Evolutionary conservation across 2,329 filamentous ascomycete species (phyloP), one percentile per base, ranked within the genome.

Genomic region (Fusarium albidum): DNA sequence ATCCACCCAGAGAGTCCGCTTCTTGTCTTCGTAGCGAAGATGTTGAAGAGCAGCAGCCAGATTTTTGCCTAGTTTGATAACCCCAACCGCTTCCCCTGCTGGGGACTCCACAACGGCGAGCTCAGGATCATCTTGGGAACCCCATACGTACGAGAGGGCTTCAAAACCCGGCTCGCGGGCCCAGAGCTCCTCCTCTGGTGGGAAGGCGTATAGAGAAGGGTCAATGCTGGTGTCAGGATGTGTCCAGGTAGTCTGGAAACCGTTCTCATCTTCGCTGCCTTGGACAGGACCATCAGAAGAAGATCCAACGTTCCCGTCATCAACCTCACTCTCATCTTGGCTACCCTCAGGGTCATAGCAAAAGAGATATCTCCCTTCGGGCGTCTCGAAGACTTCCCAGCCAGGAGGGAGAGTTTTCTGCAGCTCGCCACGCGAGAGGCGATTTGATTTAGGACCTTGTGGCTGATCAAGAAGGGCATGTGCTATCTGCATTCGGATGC

Each of bases 1-100:
- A 18, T 60, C 57, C 14, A 60, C 32, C 58, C 55, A 61, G 3
- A 55, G 25, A 9, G 25, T 14, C 5, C 46, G 39, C 8, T 35
- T 7, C 9, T 32, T 40, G 33, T 50, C 41, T 9, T 26, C 4
- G 11, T 41, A 50, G 8, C 52, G 34, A 9, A 55, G 31, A 12
- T 55, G 27, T 3, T 26, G 40, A 3, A 55, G 31, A 11, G 52
- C 52, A 5, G 29, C 34, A 6, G 15, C 35, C 2, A 55, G 35
- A 17, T 46, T 50, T 14, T 37, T 29, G 10, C 42, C 42, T 6
- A 52, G 25, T 31, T 29, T 27, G 28, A 45, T n/a, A 13, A 11
- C 27, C 11, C 28, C 33, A 3, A 26, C 28, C 5, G 15, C 13
- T 13, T 39, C 27, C 29, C 34, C 26, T 27, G 27, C 11, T 27